Conservation (phyloP, 495 filamentous ascomycete species). For the Penicillium robsamsonii region DNA sequence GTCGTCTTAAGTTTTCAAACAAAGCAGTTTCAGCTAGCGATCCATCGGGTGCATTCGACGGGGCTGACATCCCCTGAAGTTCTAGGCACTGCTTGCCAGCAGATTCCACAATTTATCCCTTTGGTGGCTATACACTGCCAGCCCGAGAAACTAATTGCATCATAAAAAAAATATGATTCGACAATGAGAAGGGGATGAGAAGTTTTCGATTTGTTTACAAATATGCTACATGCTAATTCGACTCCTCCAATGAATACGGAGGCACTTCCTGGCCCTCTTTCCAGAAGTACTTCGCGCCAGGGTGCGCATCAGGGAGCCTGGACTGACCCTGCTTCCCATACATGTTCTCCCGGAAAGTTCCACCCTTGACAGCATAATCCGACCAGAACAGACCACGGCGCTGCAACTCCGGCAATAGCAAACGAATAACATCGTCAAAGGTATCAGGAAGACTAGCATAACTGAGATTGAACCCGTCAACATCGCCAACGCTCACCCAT, state of each 20-base stretch:
- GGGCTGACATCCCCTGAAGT: too few species aligned
- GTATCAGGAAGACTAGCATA: conserved; percentile 60
- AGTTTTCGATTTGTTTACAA: neutral
- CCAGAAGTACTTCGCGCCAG: conserved; percentile 48
- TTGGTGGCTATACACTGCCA: too few species aligned
- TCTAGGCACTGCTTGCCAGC: too few species aligned
- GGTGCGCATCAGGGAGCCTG: conserved; percentile 43
- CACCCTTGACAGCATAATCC: conserved; percentile 45
- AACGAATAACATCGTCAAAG: conserved; percentile 61
- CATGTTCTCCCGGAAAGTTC: conserved; percentile 47
- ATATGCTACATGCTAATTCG: conserved; percentile 2
- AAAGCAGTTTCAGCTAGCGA: too few species aligned
- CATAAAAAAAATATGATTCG: too few species aligned
- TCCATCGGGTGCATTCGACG: too few species aligned
- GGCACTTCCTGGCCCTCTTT: conserved; percentile 32
- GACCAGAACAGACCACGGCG: conserved; percentile 47
- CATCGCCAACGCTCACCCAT: conserved; percentile 58
- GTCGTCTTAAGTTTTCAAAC: too few species aligned
- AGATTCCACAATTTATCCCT: too few species aligned
- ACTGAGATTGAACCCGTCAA: conserved; percentile 63
- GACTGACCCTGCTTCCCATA: conserved; percentile 36
- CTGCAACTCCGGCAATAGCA: conserved; percentile 45
- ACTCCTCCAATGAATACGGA: conserved; percentile 24
- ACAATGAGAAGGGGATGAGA: too few species aligned
- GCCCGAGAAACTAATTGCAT: too few species aligned